Evolutionary conservation across 306 rosid genomes (phyloP).

Genomic region (Dalbergia cultrata): DNA sequence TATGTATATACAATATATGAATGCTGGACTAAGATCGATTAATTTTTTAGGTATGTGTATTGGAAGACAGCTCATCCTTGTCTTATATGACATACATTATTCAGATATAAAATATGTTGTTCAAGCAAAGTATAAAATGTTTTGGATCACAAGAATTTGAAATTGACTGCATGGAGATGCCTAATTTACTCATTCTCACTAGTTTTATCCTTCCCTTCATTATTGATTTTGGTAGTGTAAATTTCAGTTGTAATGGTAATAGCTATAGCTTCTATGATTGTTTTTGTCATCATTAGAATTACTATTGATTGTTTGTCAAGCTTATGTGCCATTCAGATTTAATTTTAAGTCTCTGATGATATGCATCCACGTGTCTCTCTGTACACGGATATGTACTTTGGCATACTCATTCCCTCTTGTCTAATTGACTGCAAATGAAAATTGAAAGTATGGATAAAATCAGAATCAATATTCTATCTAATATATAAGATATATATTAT

Average conservation of each 20-base stretch:
- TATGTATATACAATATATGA: neutral
- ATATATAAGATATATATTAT: neutral
- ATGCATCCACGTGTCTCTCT: neutral
- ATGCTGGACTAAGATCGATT: neutral
- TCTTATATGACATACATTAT: conserved; percentile 21
- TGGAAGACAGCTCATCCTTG: neutral
- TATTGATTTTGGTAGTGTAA: neutral
- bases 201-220: neutral
- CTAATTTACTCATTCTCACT: neutral
- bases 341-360: neutral
- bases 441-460: neutral
- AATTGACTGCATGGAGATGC: neutral
- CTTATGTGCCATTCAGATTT: neutral
- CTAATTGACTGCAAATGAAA: neutral
- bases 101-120: neutral
- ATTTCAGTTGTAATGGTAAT: neutral
- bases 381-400: neutral
- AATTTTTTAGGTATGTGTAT: neutral
- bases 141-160: neutral
- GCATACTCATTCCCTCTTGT: neutral
- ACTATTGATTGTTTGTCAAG: conserved; percentile 6
- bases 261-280: neutral
- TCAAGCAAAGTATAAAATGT: neutral
- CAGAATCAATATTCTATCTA: neutral
- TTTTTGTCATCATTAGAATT: neutral